Conservation (phyloP, 176 grass and related monocot genomes). For the Triticum turgidum region DNA sequence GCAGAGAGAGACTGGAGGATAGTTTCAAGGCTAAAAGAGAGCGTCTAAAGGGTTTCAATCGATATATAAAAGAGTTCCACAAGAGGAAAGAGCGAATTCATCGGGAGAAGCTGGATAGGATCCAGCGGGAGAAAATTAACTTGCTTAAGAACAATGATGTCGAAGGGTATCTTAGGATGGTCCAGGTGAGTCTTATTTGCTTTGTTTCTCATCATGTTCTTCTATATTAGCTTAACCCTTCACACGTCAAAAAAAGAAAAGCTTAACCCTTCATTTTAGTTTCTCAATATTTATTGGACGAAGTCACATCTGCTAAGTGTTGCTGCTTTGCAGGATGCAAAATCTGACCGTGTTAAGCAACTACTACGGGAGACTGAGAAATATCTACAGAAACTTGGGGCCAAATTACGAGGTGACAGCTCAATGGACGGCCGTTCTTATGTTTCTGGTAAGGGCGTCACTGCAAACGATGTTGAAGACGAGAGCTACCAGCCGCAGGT, state of each 20-base stretch:
- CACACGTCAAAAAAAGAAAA: no score
- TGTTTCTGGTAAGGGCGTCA: conserved; percentile 59
- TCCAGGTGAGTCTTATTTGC: conserved; percentile 57
- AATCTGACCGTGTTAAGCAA: conserved; percentile 96
- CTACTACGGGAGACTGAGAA: conserved; percentile 98
- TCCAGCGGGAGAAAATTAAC: conserved; percentile 97
- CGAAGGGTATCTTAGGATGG: conserved; percentile 99
- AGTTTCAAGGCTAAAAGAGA: conserved; percentile 91
- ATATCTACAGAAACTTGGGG: conserved; percentile 91
- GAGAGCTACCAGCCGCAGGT: conserved; percentile 97
- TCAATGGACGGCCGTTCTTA: conserved; percentile 48
- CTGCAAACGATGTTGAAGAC: conserved; percentile 82
- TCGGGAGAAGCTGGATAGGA: conserved; percentile 93
- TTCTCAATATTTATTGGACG: conserved; percentile 7
- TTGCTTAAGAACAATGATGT: conserved; percentile 99
- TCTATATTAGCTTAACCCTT: conserved; percentile 22
- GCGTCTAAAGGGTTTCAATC: conserved; percentile 85
- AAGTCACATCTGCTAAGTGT: conserved; percentile 17
- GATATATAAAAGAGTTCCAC: conserved; percentile 90
- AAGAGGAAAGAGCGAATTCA: conserved; percentile 95
- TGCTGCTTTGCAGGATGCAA: conserved; percentile 78
- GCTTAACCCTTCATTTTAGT: conserved; percentile 20
- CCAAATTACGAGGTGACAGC: conserved; percentile 71
- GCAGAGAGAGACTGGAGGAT: conserved; percentile 91
- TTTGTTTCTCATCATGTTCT: conserved; percentile 27